phyloP scores from a whole-genome alignment of 768 basidiomycete species.

The Strobilomyces echinocephalus region DNA sequence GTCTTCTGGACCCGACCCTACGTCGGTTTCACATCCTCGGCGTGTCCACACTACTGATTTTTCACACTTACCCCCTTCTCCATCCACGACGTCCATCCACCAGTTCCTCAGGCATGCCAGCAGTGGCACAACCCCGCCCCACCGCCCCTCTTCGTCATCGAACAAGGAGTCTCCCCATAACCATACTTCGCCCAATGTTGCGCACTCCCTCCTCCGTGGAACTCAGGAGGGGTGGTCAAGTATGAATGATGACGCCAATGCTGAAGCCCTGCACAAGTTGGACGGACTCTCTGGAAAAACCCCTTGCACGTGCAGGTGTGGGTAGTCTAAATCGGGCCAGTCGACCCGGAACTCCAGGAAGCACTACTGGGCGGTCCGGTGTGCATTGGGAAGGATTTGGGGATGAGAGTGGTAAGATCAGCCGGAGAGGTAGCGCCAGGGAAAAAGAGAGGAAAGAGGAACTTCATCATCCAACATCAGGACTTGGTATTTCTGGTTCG shows the following conservation, averaged over 20 bases:
- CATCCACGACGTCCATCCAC: slow-evolving; percentile 84
- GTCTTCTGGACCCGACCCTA: slow-evolving; percentile 47
- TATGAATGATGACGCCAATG: slow-evolving; percentile 83
- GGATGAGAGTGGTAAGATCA: slow-evolving; percentile 33
- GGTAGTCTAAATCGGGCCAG: slow-evolving; percentile 68
- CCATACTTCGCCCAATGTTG: slow-evolving; percentile 60
- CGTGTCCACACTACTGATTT: slow-evolving; percentile 73
- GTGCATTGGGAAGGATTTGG: slow-evolving; percentile 75
- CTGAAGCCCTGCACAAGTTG: slow-evolving; percentile 85
- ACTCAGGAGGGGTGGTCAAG: slow-evolving; percentile 89
- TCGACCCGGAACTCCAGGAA: slow-evolving; percentile 70
- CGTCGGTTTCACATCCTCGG: slow-evolving; percentile 46
- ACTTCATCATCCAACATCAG: slow-evolving; percentile 22
- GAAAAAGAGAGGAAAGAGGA: slow-evolving; percentile 46
- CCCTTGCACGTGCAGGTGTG: slow-evolving; percentile 69
- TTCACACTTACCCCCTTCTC: slow-evolving; percentile 87
- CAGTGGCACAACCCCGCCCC: slow-evolving; percentile 34
- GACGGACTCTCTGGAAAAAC: slow-evolving; percentile 82
- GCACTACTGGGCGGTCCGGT: slow-evolving; percentile 43
- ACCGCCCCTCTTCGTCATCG: slow-evolving; percentile 32
- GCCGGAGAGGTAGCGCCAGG: slow-evolving; percentile 35
- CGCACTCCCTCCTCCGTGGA: slow-evolving; percentile 79
- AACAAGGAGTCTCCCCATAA: slow-evolving; percentile 37
- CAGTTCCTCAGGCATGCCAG: slow-evolving; percentile 65
- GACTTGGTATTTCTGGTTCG: slow-evolving; percentile 35